Base-by-base conservation (phyloP, 805 yeast species). In the Millerozyma acaciae region DNA sequence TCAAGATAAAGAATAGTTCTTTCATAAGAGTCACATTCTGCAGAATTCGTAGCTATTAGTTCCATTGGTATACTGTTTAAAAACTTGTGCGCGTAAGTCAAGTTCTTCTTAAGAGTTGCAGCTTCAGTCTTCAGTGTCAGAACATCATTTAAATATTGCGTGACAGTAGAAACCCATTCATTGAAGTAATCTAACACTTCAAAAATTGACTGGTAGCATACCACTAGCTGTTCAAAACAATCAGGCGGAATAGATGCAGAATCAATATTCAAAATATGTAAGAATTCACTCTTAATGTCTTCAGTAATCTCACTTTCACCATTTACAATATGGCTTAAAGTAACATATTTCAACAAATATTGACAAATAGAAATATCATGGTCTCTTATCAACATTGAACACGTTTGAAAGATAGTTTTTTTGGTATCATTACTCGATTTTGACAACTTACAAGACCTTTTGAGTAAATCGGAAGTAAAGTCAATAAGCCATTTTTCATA, bases 1-100 rank as follows among this genome's bases (percentile, higher is more conserved):
- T 93, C 99, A 48, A 85, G 65, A 52, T 86, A 87, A 33, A 89
- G 63, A 6, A 90, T 78, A 0, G 97, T 88, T 28, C 97, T 67
- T 42, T 94, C 97, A 50, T 78, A 87, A 0, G 94, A 80, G 28
- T 78, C 84, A 39, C 94, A 84, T 42, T 87, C 87, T 1, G 87
- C 73, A 0, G 97, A 83, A 33, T 93, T 68, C 21, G 70, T 66
- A 0, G 96, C 96, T 47, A 93, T 66, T 15, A 84, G 51, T 22
- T 76, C 78, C 18, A 80, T 75, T 0, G 95, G 84, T 7, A 89
- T 70, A 2, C 59, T 50, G 2, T 58, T 60, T 8, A 87, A 53
- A 37, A 87, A 75, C 1, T 35, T 31, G 28, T 68, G 68, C 3
- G 77, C 76, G 18, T 36, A 40, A 25, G 35, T 35, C 13, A 58